A percentile compares a stretch with the other conserved stretches of the same genome.
Conservation (phyloP, 106 monocot species). For the Acanthochlamys bracteata region DNA sequence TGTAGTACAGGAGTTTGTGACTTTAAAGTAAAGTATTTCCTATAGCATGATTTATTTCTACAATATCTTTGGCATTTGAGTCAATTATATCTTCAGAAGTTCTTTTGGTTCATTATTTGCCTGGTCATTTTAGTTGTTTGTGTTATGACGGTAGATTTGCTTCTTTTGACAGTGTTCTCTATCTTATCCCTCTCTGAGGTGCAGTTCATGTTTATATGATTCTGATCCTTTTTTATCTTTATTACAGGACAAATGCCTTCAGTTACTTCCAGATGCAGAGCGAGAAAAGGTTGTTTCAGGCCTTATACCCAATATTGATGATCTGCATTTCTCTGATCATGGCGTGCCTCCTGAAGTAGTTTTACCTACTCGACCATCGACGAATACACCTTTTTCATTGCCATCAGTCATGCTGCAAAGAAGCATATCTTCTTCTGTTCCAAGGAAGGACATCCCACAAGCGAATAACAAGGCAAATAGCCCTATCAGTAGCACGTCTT, state of each 20-base stretch:
- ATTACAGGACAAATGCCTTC: slow-evolving; percentile 41
- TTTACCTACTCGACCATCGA: slow-evolving; percentile 4
- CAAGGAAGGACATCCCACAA: slow-evolving; percentile 12
- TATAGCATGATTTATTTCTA: too few relatives aligned
- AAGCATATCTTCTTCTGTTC: slow-evolving; percentile 6
- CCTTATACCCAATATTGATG: slow-evolving; percentile 7
- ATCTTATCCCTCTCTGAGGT: background rate
- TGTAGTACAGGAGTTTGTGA: too few relatives aligned
- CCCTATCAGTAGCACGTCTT: background rate
- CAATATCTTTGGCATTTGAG: too few relatives aligned
- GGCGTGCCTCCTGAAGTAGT: slow-evolving; percentile 16
- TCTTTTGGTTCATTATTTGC: too few relatives aligned
- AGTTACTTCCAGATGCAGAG: slow-evolving; percentile 64
- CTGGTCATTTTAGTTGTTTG: too few relatives aligned
- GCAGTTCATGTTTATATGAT: background rate
- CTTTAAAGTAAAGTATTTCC: too few relatives aligned
- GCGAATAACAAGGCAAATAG: background rate
- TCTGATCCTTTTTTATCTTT: background rate
- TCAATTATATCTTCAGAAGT: too few relatives aligned
- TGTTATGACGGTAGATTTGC: background rate
- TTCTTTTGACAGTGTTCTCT: background rate
- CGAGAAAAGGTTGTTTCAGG: slow-evolving; percentile 22
- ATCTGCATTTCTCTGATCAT: slow-evolving; percentile 10
- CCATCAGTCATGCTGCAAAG: slow-evolving; percentile 25
- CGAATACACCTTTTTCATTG: slow-evolving; percentile 9